Conservation (phyloP, 192 early-diverging fungal species). For the Coemansia sp. region DNA sequence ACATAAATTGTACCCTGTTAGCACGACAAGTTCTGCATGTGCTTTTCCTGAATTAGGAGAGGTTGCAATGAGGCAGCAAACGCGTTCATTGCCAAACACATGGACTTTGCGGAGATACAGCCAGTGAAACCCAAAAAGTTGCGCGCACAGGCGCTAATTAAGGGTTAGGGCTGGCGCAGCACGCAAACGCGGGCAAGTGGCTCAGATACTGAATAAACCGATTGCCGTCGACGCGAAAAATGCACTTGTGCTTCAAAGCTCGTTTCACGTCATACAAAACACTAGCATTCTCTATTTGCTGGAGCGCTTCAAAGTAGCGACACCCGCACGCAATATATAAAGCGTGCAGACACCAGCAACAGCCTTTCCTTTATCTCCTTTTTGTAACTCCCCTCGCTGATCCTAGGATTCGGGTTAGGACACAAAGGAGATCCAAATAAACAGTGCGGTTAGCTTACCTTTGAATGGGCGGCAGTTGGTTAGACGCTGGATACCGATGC, state of each 20-base stretch:
- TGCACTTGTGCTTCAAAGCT: not conserved
- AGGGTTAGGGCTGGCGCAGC: conserved; percentile 15
- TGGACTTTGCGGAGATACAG: not conserved
- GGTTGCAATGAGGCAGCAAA: not conserved
- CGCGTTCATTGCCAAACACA: not conserved
- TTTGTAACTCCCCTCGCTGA: not conserved
- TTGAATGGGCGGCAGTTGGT: conserved; percentile 52
- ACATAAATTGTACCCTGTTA: not conserved
- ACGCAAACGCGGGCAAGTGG: conserved; percentile 1
- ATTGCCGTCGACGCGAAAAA: not conserved
- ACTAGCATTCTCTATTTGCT: not conserved
- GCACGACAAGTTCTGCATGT: not conserved
- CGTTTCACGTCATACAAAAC: not conserved
- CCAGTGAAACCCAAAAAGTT: not conserved
- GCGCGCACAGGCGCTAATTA: not conserved
- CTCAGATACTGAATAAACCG: conserved; percentile 9
- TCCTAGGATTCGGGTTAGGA: not conserved
- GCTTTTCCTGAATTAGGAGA: not conserved
- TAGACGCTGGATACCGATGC: conserved; percentile 24
- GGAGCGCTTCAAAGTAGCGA: not conserved
- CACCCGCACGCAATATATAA: too few species aligned
- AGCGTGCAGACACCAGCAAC: too few species aligned
- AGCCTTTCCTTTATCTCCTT: too few species aligned
- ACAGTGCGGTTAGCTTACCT: conserved; percentile 31
- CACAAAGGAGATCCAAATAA: not conserved